phyloP scores from a whole-genome alignment of 2,329 filamentous ascomycete species.

The Coniochaeta hoffmannii region DNA sequence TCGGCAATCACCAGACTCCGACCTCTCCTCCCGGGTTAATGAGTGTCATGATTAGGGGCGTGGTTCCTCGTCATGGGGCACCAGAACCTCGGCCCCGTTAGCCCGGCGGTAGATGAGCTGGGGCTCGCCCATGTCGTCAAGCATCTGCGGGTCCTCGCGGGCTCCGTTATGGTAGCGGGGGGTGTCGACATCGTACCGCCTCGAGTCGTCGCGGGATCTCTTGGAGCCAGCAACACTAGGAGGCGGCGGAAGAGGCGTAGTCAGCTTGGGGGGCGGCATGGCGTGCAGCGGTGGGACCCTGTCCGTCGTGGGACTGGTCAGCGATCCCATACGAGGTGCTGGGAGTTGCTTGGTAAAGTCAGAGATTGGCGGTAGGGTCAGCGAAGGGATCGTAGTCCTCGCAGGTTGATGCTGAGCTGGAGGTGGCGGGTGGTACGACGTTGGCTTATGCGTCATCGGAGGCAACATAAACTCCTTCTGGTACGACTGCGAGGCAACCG shows the following conservation, averaged over 20 bases:
- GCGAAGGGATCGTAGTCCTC: neutral
- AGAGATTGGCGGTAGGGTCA: neutral
- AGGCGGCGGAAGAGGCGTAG: neutral
- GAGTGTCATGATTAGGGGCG: neutral
- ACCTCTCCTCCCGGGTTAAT: neutral
- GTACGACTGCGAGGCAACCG: neutral
- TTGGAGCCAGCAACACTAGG: constrained; percentile 1
- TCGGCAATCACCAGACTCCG: neutral
- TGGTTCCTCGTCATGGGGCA: neutral
- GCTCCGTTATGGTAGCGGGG: constrained; percentile 1
- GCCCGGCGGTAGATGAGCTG: neutral
- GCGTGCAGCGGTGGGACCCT: neutral
- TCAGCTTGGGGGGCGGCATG: neutral
- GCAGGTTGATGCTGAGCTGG: too few species aligned
- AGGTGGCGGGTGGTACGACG: neutral
- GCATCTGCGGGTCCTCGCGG: neutral
- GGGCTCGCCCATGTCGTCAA: neutral
- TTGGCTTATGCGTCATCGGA: neutral
- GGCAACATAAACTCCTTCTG: neutral
- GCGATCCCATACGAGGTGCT: neutral
- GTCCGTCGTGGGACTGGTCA: neutral
- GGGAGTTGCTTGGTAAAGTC: neutral
- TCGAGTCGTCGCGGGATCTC: neutral
- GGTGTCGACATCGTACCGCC: neutral
- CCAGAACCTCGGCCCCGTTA: neutral